These are phyloP conservation scores for Roridomyces roridus DNA, from an alignment of 768 basidiomycete genomes.

Conservation along the genomic window DNA sequence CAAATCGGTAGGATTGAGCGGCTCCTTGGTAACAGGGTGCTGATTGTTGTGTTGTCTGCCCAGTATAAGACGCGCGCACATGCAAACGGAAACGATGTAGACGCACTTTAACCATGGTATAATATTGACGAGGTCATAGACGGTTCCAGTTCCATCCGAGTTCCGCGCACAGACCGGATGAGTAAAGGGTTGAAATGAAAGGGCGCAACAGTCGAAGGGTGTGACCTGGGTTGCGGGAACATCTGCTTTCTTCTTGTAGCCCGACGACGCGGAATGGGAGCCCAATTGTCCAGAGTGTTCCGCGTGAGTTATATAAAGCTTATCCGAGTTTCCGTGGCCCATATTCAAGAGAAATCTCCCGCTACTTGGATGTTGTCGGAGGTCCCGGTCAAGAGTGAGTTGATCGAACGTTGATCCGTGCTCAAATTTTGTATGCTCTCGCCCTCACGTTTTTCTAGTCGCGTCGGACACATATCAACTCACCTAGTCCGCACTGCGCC, in stretches of 20 bases:
- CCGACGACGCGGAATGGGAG: slow-evolving; percentile 80
- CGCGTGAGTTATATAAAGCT: slow-evolving; percentile 76
- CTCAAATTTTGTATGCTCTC: too few relatives aligned
- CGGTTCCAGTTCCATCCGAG: slow-evolving; percentile 75
- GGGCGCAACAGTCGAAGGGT: slow-evolving; percentile 90
- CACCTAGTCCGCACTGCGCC: slow-evolving; percentile 10
- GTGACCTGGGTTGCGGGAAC: slow-evolving; percentile 70
- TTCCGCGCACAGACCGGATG: slow-evolving; percentile 91
- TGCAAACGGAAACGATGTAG: neutral
- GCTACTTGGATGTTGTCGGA: too few relatives aligned
- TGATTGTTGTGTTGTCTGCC: slow-evolving; percentile 81
- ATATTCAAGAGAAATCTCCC: slow-evolving; percentile 38
- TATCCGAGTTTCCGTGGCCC: slow-evolving; percentile 84
- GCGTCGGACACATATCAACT: neutral
- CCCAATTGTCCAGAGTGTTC: slow-evolving; percentile 85
- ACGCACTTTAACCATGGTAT: slow-evolving; percentile 92
- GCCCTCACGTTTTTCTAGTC: too few relatives aligned
- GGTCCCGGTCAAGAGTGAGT: too few relatives aligned
- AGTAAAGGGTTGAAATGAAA: slow-evolving; percentile 88
- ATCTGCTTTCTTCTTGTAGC: slow-evolving; percentile 75
- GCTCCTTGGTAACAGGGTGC: slow-evolving; percentile 77
- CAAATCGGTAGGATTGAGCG: slow-evolving; percentile 73
- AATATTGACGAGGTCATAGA: slow-evolving; percentile 92
- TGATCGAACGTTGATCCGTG: too few relatives aligned
- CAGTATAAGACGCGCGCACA: slow-evolving; percentile 12